These are phyloP conservation scores for Suhomyces kunorum DNA, from an alignment of 1,139 yeast species.

Conservation along the genomic window DNA sequence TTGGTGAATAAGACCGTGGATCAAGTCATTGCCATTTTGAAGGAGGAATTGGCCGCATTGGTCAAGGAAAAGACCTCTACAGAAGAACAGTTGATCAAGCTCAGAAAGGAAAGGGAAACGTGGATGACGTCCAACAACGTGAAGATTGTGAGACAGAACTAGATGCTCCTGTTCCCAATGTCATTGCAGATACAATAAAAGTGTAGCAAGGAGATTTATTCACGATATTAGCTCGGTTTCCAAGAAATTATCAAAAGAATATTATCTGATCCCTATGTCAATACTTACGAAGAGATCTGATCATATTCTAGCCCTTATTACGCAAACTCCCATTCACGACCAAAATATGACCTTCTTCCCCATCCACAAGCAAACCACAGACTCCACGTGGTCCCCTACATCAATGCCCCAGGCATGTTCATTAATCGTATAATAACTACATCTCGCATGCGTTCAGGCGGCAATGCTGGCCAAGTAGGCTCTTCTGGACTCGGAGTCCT, in stretches of 20 bases:
- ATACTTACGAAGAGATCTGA: too few species aligned
- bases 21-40: slow-evolving; percentile 70
- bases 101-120: slow-evolving; percentile 57
- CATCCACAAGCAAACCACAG: too few species aligned
- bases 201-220: too few species aligned
- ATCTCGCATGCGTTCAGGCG: slow-evolving; percentile 13
- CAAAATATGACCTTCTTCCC: neutral
- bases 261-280: too few species aligned
- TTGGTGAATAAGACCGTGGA: slow-evolving; percentile 79
- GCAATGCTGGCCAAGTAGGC: slow-evolving; percentile 34
- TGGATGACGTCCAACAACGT: slow-evolving; percentile 72
- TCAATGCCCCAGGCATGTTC: neutral
- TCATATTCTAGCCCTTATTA: too few species aligned
- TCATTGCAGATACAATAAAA: too few species aligned
- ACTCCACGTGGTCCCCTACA: too few species aligned
- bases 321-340: too few species aligned
- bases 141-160: slow-evolving; percentile 51
- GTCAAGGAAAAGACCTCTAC: slow-evolving; percentile 43
- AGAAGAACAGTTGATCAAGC: slow-evolving; percentile 46
- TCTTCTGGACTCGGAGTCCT: slow-evolving; percentile 32
- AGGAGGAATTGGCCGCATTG: slow-evolving; percentile 50
- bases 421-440: neutral
- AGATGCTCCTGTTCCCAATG: too few species aligned
- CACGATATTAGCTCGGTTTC: too few species aligned
- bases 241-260: too few species aligned